A percentile compares a stretch with the other conserved stretches of the same genome.
Evolutionary conservation across 2,329 filamentous ascomycete genomes (phyloP).

Genomic region (Ophiosphaerella narmari): DNA sequence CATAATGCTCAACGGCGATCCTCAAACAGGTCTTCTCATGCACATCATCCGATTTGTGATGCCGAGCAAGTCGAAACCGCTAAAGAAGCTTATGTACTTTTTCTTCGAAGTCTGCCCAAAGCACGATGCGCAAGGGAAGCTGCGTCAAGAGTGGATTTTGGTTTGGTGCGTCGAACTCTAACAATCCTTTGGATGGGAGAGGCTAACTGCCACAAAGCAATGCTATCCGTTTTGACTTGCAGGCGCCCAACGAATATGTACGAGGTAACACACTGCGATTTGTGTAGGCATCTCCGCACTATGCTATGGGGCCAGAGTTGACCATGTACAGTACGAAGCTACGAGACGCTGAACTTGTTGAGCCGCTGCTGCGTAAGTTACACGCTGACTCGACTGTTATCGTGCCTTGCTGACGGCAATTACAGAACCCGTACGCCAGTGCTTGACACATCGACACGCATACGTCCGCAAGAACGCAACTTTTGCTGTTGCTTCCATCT

Average conservation of each 20-base stretch:
- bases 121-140: conserved; percentile 85
- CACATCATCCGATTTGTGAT: conserved; percentile 99
- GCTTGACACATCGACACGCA: conserved; percentile 92
- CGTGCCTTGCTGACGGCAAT: conserved; percentile 10
- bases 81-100: conserved; percentile 99
- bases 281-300: conserved; percentile 52
- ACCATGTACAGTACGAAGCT: conserved; percentile 70
- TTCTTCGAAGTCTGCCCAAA: conserved; percentile 99
- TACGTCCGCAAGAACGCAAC: conserved; percentile 99
- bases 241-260: conserved; percentile 98
- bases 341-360: conserved; percentile 91
- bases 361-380: conserved; percentile 74
- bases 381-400: not conserved
- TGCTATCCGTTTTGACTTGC: conserved; percentile 94
- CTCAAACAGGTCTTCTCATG: conserved; percentile 95
- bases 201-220: conserved; percentile 61
- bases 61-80: conserved; percentile 92
- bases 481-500: conserved; percentile 91
- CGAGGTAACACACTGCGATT: conserved; percentile 98
- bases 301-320: conserved; percentile 8
- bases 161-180: conserved; percentile 72
- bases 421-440: conserved; percentile 77
- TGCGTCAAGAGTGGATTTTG: conserved; percentile 99
- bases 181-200: not conserved
- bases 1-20: conserved; percentile 97